A percentile compares a stretch with the other conserved stretches of the same genome.
Conservation (phyloP, 2,329 filamentous ascomycete species). For the Colletotrichum lini region DNA sequence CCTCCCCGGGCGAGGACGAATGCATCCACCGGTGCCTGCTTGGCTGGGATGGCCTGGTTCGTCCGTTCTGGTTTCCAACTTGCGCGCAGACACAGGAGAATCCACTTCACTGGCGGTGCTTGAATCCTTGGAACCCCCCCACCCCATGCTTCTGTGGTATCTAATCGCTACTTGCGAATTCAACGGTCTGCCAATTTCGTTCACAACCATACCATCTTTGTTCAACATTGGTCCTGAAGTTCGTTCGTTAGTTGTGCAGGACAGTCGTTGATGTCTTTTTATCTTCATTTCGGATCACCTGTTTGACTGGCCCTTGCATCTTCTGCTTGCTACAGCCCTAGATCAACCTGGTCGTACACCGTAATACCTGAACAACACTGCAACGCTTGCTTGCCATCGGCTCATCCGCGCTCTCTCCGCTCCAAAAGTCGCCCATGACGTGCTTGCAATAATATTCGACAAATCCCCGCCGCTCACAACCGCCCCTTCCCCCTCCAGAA, state of each 20-base stretch:
- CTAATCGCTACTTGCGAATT: conserved; percentile 1
- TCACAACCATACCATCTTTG: not conserved
- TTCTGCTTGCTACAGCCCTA: not conserved
- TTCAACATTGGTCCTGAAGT: not conserved
- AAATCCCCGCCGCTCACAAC: not conserved
- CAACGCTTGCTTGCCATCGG: not conserved
- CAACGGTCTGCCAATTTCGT: not conserved
- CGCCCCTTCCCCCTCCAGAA: not conserved
- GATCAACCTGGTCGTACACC: not conserved
- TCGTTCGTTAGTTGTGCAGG: not conserved
- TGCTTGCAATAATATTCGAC: conserved; percentile 9
- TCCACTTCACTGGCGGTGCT: conserved; percentile 30
- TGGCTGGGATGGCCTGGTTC: conserved; percentile 7
- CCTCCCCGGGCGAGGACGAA: conserved; percentile 22
- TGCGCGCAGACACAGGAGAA: not conserved
- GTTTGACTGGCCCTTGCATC: not conserved
- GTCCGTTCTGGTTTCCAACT: conserved; percentile 1
- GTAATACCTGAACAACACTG: not conserved
- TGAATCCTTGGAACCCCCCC: not conserved
- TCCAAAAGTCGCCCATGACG: conserved; percentile 23
- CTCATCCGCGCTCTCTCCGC: not conserved
- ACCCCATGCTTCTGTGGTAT: not conserved
- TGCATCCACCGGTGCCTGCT: conserved; percentile 27
- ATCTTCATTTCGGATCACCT: not conserved
- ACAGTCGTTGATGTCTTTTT: too few species aligned